phyloP scores from a whole-genome alignment of 805 yeast genomes.

The Isabelozyma gotoi region DNA sequence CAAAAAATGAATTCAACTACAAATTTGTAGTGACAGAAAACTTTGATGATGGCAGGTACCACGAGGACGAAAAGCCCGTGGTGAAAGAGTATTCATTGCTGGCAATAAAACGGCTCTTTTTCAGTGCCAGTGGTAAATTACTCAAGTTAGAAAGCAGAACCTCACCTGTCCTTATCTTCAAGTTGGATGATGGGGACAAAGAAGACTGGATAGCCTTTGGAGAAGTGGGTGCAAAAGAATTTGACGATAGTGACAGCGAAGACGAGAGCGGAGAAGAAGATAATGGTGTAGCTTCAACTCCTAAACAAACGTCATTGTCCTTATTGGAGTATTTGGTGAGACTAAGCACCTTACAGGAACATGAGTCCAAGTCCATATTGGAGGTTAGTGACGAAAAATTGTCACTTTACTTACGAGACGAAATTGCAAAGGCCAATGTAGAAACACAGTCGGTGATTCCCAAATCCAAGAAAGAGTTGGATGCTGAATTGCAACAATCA shows the following conservation, averaged over 20 bases:
- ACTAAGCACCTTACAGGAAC: conserved; percentile 57
- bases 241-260: conserved; percentile 19
- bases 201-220: conserved; percentile 58
- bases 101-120: conserved; percentile 53
- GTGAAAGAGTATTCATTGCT: conserved; percentile 34
- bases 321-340: conserved; percentile 64
- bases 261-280: conserved; percentile 25
- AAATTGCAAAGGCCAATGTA: conserved; percentile 21
- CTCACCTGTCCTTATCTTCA: conserved; percentile 67
- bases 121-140: conserved; percentile 67
- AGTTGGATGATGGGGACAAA: conserved; percentile 23
- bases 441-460: conserved; percentile 16
- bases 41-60: conserved; percentile 71
- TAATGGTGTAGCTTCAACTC: conserved; percentile 11
- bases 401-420: conserved; percentile 60
- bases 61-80: conserved; percentile 50
- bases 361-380: conserved; percentile 53
- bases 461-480: conserved; percentile 12
- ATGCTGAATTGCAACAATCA: conserved; percentile 7
- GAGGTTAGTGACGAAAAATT: conserved; percentile 67
- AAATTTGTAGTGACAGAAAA: conserved; percentile 51
- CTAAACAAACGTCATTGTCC: conserved; percentile 43
- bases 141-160: conserved; percentile 60
- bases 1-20: conserved; percentile 35
- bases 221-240: conserved; percentile 21